Evolutionary conservation across 2,329 filamentous ascomycete species (phyloP).

Genomic region (Cladophialophora exuberans): DNA sequence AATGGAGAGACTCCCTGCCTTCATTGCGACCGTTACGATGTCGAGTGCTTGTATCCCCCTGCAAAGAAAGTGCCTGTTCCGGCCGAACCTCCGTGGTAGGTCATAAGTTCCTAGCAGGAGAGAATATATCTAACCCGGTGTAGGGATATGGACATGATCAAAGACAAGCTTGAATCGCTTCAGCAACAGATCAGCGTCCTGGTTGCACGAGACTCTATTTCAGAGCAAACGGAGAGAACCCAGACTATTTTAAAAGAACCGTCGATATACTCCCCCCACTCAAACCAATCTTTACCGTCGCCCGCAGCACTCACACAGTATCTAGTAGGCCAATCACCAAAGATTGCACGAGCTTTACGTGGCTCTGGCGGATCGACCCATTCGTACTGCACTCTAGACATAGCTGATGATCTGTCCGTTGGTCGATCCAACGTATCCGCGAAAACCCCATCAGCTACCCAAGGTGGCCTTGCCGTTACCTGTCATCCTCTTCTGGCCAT

Average conservation of each 20-base stretch:
- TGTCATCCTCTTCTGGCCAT: constrained; percentile 12
- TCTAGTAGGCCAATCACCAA: not conserved
- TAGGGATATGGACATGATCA: constrained; percentile 13
- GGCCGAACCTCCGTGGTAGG: constrained; percentile 7
- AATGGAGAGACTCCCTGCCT: constrained; percentile 20
- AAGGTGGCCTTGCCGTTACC: constrained; percentile 7
- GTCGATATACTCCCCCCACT: constrained; percentile 8
- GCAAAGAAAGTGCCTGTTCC: not conserved
- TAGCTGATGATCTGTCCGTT: not conserved
- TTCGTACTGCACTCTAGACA: not conserved
- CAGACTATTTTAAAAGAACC: not conserved
- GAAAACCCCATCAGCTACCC: not conserved
- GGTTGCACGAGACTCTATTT: constrained; percentile 5
- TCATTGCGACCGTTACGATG: constrained; percentile 18
- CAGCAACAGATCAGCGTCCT: constrained; percentile 14
- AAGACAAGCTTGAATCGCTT: constrained; percentile 12
- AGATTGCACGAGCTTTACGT: not conserved
- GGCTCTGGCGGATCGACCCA: not conserved
- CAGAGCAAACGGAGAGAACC: not conserved
- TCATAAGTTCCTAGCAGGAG: not conserved
- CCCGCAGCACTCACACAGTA: not conserved
- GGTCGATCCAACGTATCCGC: not conserved
- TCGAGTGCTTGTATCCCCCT: constrained; percentile 7
- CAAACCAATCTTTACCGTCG: not conserved
- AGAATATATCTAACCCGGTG: not conserved